Evolutionary conservation across 2,329 filamentous ascomycete genomes (phyloP).

Genomic region (Cordyceps pruinosa): DNA sequence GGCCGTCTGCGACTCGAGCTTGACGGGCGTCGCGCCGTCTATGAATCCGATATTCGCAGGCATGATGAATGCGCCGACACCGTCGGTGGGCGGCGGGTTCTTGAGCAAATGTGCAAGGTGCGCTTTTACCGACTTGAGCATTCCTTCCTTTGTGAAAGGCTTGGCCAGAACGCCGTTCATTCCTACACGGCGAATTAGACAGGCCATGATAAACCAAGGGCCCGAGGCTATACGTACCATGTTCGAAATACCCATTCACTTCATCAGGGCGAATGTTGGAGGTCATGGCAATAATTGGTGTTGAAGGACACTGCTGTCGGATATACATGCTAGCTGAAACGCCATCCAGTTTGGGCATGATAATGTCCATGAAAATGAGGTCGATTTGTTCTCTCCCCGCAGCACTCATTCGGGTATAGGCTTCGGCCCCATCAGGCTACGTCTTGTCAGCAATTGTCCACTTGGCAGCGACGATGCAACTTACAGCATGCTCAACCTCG

Average conservation of each 20-base stretch:
- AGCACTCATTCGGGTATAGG: constrained; percentile 71
- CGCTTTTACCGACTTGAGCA: constrained; percentile 79
- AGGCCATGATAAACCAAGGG: neutral
- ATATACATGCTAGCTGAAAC: constrained; percentile 93
- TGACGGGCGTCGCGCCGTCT: constrained; percentile 29
- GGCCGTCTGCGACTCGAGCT: constrained; percentile 51
- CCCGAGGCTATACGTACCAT: constrained; percentile 56
- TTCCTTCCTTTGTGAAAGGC: constrained; percentile 85
- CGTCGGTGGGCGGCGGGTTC: constrained; percentile 43
- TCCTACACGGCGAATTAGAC: constrained; percentile 44
- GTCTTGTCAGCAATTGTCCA: neutral
- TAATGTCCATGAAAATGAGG: constrained; percentile 83
- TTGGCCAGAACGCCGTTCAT: constrained; percentile 98
- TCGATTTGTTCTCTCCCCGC: constrained; percentile 46
- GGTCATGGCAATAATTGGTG: constrained; percentile 96
- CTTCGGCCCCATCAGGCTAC: constrained; percentile 71
- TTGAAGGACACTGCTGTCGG: constrained; percentile 71
- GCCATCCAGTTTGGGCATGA: constrained; percentile 94
- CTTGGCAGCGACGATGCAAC: constrained; percentile 21
- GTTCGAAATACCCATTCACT: constrained; percentile 93
- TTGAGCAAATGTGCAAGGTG: constrained; percentile 81
- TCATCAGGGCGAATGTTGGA: constrained; percentile 96
- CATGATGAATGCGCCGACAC: constrained; percentile 6
- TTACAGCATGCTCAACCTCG: constrained; percentile 59
- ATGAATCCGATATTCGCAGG: constrained; percentile 14